These are phyloP conservation scores for Senna tora DNA, from an alignment of 306 rosid genomes.

Conservation along the genomic window DNA sequence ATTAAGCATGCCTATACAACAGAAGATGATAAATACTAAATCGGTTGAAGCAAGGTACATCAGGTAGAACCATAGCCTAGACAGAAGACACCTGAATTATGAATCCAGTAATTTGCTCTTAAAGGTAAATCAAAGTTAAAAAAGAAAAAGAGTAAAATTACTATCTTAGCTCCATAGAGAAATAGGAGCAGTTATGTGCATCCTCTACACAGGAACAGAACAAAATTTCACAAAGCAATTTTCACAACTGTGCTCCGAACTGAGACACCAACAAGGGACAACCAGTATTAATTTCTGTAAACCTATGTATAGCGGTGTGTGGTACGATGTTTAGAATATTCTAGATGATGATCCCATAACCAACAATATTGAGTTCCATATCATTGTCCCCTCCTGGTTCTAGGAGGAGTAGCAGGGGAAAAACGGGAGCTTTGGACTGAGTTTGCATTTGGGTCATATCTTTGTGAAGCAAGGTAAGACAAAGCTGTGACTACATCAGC, in stretches of 20 bases:
- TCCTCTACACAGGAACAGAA: slow-evolving; percentile 19
- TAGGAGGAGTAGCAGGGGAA: slow-evolving; percentile 66
- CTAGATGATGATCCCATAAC: slow-evolving; percentile 35
- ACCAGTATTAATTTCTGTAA: slow-evolving; percentile 46
- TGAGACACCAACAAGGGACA: slow-evolving; percentile 39
- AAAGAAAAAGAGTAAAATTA: slow-evolving; percentile 14
- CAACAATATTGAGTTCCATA: slow-evolving; percentile 42
- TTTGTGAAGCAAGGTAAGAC: slow-evolving; percentile 82
- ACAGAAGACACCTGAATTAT: slow-evolving; percentile 34
- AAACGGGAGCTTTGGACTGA: slow-evolving; percentile 58
- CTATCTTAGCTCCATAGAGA: slow-evolving; percentile 39
- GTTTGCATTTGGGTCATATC: slow-evolving; percentile 54
- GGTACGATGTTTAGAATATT: slow-evolving; percentile 24
- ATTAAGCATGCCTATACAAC: slow-evolving; percentile 39
- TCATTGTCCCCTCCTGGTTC: slow-evolving; percentile 55
- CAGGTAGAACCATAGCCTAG: slow-evolving; percentile 6
- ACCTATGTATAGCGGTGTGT: slow-evolving; percentile 39
- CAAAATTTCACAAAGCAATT: slow-evolving; percentile 33
- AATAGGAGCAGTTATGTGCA: slow-evolving; percentile 43
- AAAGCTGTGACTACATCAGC: slow-evolving; percentile 97
- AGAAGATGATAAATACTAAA: slow-evolving; percentile 6
- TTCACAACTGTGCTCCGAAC: slow-evolving; percentile 34
- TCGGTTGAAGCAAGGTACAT: slow-evolving; percentile 13
- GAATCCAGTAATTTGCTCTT: slow-evolving; percentile 35
- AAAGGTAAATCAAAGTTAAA: background rate